Percentiles rank a stretch among this genome's conserved stretches.
phyloP scores from a whole-genome alignment of 179 eudicot genomes.

The Drosera spatulata region DNA sequence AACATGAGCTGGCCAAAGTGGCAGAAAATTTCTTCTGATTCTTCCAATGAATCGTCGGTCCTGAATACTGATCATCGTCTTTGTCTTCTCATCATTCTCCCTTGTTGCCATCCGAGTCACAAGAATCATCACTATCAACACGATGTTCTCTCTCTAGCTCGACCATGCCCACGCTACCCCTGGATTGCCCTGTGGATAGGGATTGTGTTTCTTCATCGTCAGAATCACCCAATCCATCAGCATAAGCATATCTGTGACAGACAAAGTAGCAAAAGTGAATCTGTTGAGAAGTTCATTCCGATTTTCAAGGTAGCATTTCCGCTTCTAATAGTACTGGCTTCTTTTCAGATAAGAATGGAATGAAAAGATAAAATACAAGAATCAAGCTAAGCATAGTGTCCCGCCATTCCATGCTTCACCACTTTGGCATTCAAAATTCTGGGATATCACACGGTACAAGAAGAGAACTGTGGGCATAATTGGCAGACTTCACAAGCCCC shows the following conservation, averaged over 20 bases:
- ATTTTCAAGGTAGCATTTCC: background rate
- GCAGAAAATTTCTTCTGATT: too few relatives aligned
- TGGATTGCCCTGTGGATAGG: slow-evolving; percentile 28
- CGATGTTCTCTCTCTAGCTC: slow-evolving; percentile 36
- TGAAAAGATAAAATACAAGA: too few relatives aligned
- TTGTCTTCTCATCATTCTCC: slow-evolving; percentile 27
- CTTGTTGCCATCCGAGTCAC: slow-evolving; percentile 47
- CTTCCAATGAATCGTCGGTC: background rate
- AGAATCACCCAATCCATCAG: slow-evolving; percentile 43
- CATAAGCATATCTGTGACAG: slow-evolving; percentile 67
- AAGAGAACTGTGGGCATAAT: background rate
- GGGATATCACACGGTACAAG: background rate
- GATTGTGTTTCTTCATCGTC: slow-evolving; percentile 74
- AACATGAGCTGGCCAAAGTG: too few relatives aligned
- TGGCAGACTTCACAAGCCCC: background rate
- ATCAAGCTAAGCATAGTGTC: too few relatives aligned
- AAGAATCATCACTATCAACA: slow-evolving; percentile 18
- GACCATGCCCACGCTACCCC: slow-evolving; percentile 63
- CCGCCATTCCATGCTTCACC: too few relatives aligned
- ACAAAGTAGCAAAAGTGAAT: background rate
- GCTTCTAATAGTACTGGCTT: background rate
- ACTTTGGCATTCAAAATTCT: too few relatives aligned
- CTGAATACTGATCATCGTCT: background rate
- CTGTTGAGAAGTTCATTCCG: background rate
- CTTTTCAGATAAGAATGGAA: too few relatives aligned